phyloP scores from a whole-genome alignment of 1,139 yeast genomes.

The Pneumocystis carinii region DNA sequence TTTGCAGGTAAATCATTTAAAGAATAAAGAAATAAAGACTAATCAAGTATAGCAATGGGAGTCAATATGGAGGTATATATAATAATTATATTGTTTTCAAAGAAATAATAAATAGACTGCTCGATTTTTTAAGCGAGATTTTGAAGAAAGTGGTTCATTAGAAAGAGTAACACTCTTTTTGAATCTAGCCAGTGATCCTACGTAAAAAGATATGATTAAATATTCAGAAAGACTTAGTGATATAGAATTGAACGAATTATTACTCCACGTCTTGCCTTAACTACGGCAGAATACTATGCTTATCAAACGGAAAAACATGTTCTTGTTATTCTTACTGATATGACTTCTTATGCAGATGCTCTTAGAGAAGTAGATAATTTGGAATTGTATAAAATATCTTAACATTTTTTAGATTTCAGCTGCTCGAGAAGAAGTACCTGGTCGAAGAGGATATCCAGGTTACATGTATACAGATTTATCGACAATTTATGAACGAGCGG shows the following conservation, averaged over 20 bases:
- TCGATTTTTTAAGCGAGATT: constrained; percentile 93
- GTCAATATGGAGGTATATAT: constrained; percentile 49
- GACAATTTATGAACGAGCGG: constrained; percentile 97
- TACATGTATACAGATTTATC: constrained; percentile 99
- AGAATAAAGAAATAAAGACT: not conserved
- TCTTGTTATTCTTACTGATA: constrained; percentile 90
- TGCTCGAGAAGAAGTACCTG: constrained; percentile 99
- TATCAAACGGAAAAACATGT: constrained; percentile 99
- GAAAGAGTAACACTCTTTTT: constrained; percentile 94
- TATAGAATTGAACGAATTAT: constrained; percentile 77
- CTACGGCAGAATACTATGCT: constrained; percentile 96
- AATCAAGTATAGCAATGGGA: constrained; percentile 56
- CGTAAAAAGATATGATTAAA: constrained; percentile 23
- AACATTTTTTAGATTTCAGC: constrained; percentile 50
- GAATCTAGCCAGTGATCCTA: constrained; percentile 97
- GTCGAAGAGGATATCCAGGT: constrained; percentile 99
- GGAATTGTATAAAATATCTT: not conserved
- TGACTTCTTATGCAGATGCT: constrained; percentile 99
- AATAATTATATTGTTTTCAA: not conserved
- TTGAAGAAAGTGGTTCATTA: constrained; percentile 95
- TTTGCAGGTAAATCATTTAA: constrained; percentile 38
- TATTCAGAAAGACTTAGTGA: not conserved
- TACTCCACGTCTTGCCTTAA: constrained; percentile 97
- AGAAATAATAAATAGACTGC: constrained; percentile 34
- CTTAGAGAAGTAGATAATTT: constrained; percentile 49